Percentiles rank a stretch among this genome's conserved stretches.
phyloP scores from a whole-genome alignment of 163 green algal genomes.

The Coccomyxa subellipsoidea region DNA sequence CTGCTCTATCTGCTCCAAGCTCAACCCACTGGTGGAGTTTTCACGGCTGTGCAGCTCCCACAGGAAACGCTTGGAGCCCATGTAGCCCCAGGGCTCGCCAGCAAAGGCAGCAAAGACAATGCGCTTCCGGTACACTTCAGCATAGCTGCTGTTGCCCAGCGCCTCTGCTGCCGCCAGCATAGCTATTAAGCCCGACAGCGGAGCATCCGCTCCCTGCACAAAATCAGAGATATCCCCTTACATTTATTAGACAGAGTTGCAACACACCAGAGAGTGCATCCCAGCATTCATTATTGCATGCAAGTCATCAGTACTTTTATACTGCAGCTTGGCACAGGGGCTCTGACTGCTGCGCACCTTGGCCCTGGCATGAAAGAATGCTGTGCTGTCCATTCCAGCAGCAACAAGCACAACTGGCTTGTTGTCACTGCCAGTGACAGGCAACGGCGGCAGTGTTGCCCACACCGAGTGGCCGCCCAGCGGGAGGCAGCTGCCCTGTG shows the following conservation, averaged over 20 bases:
- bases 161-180: conserved; percentile 60
- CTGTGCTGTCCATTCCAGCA: conserved; percentile 54
- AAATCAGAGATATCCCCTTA: too few relatives aligned
- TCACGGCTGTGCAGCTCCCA: conserved; percentile 55
- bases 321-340: too few relatives aligned
- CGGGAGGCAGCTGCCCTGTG: conserved; percentile 46
- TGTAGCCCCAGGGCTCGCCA: conserved; percentile 73
- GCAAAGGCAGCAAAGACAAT: conserved; percentile 67
- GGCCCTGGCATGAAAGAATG: conserved; percentile 63
- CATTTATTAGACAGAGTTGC: too few relatives aligned
- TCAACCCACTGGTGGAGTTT: conserved; percentile 29
- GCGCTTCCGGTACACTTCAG: conserved; percentile 27
- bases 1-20: conserved; percentile 49
- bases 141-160: conserved; percentile 39
- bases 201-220: conserved; percentile 52
- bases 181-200: conserved; percentile 66
- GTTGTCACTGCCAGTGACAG: not conserved
- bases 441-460: conserved; percentile 53
- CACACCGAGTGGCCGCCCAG: conserved; percentile 76
- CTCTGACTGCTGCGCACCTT: conserved; percentile 21
- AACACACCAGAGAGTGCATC: not conserved
- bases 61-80: conserved; percentile 70
- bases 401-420: conserved; percentile 55
- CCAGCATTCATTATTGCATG: not conserved
- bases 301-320: not conserved